Base-by-base conservation (phyloP, 176 grass and related monocot genomes). In the Musa acuminata region DNA sequence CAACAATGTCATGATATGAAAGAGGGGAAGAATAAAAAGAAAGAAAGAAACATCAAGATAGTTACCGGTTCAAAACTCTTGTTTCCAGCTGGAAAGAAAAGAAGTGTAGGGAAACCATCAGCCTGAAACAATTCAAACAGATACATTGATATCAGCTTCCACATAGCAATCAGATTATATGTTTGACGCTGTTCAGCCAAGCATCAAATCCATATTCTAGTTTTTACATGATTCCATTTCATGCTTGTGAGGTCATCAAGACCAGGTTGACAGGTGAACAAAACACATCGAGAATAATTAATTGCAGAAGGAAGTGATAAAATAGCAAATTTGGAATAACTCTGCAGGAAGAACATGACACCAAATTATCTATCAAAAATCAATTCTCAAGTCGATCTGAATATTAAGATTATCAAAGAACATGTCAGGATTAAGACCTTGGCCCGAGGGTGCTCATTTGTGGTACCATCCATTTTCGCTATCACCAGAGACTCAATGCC, bases 401-500 rank as follows among this genome's bases (percentile, higher is more conserved):
- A 7, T 50, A 1, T 10, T 8, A 55, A 64, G 24, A 50, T 66
- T 2, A 67, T 80, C 5, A 71, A 26, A 62, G 49, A 69, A 35
- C 29, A 4, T 3, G 29, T 35, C 27, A 81, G 17, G 59, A 68
- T 43, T 53, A 80, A 78, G 53, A 97, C 94, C 94, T 87, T 85
- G 69, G 85, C 94, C 58, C 82, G 78, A 24, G 94, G 90, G 82
- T 98, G 90, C 63, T 98, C 94, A 60, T 98, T 98, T 75, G 58
- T 52, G 62, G 90, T 93, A 57, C 94, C 90, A 60, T 98, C 94
- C 94, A 98, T 98, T 88, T 98, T 98, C 11, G 94, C 90, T 65
- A 98, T 93, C 65, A 93, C 82, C 75, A 98, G 86, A 75, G 94
- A 98, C 26, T 87, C 75, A 8, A 98, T 82, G 3, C 85, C 87